A percentile compares a stretch with the other conserved stretches of the same genome.
Evolutionary conservation across 108 stramenopile species (phyloP).

Genomic region (Chaetoceros tenuissimus): DNA sequence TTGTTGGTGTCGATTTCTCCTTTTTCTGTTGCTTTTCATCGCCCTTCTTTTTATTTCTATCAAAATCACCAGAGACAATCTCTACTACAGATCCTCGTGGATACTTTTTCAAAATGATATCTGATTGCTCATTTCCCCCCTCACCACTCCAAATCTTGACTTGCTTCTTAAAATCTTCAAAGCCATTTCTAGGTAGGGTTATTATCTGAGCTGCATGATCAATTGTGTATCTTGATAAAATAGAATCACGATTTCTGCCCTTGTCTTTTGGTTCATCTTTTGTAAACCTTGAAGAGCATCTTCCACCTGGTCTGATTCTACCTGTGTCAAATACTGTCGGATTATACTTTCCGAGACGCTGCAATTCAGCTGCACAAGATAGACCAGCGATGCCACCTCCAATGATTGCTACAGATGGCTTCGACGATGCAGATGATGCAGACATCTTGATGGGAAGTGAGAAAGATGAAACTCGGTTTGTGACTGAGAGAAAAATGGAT

Average conservation of each 20-base stretch:
- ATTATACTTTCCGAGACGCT: slow-evolving; percentile 2
- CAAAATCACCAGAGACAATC: slow-evolving; percentile 8
- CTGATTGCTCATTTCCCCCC: too few relatives aligned
- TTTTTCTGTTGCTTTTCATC: neutral
- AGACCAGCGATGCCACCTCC: slow-evolving; percentile 79
- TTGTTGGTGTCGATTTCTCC: neutral
- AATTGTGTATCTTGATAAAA: slow-evolving; percentile 6
- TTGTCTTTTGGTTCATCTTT: slow-evolving; percentile 23
- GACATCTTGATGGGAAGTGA: too few relatives aligned
- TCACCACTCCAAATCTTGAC: slow-evolving; percentile 47
- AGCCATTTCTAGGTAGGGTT: neutral
- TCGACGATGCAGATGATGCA: slow-evolving; percentile 1
- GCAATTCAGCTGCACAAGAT: slow-evolving; percentile 39
- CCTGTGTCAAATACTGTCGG: slow-evolving; percentile 72
- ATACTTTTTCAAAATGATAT: slow-evolving; percentile 37
- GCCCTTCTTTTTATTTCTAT: neutral
- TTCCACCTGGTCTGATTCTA: slow-evolving; percentile 66
- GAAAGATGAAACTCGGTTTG: too few relatives aligned
- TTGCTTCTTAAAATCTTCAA: slow-evolving; percentile 41
- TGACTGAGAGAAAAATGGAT: too few relatives aligned
- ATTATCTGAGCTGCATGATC: slow-evolving; percentile 83
- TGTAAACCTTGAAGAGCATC: slow-evolving; percentile 51
- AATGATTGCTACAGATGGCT: slow-evolving; percentile 50
- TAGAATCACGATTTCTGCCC: slow-evolving; percentile 1
- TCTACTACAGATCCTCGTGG: slow-evolving; percentile 34